These are phyloP conservation scores for Colletotrichum gigasporum DNA, from an alignment of 2,329 filamentous ascomycete species.

Conservation along the genomic window DNA sequence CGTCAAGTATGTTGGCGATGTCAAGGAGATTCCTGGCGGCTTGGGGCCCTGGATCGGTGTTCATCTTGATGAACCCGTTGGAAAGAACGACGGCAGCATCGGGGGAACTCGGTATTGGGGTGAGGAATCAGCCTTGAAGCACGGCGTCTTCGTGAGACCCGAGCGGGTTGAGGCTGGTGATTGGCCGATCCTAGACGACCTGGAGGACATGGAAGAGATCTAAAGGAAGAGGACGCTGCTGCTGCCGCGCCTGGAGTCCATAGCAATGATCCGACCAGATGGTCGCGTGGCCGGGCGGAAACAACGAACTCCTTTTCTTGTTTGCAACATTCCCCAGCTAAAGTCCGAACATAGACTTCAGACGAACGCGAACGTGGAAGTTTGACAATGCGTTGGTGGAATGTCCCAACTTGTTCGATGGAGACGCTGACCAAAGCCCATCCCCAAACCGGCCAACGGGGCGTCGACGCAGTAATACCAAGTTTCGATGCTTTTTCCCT, in stretches of 20 bases:
- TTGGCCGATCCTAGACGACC: conserved; percentile 74
- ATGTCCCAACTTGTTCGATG: background rate
- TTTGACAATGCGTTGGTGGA: conserved; percentile 5
- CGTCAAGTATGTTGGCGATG: conserved; percentile 76
- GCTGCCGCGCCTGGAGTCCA: conserved; percentile 13
- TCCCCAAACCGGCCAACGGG: background rate
- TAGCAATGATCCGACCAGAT: background rate
- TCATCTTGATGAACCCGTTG: conserved; percentile 80
- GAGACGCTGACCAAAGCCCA: background rate
- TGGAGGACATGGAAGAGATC: conserved; percentile 83
- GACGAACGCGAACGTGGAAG: conserved; percentile 25
- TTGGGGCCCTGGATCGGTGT: conserved; percentile 78
- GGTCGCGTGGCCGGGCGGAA: background rate
- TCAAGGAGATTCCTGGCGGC: conserved; percentile 76
- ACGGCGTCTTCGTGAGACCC: conserved; percentile 81
- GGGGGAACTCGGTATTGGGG: conserved; percentile 75
- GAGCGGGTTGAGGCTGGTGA: conserved; percentile 82
- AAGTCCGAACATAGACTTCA: conserved; percentile 8
- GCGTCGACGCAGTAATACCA: conserved; percentile 21
- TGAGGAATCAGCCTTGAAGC: conserved; percentile 69
- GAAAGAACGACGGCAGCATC: conserved; percentile 84
- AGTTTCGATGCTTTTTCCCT: conserved; percentile 27
- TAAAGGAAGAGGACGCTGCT: conserved; percentile 39
- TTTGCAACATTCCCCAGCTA: conserved; percentile 16
- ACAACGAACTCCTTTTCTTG: conserved; percentile 13